Evolutionary conservation across 441 rosid species (phyloP).

Genomic region (Corymbia citriodora): DNA sequence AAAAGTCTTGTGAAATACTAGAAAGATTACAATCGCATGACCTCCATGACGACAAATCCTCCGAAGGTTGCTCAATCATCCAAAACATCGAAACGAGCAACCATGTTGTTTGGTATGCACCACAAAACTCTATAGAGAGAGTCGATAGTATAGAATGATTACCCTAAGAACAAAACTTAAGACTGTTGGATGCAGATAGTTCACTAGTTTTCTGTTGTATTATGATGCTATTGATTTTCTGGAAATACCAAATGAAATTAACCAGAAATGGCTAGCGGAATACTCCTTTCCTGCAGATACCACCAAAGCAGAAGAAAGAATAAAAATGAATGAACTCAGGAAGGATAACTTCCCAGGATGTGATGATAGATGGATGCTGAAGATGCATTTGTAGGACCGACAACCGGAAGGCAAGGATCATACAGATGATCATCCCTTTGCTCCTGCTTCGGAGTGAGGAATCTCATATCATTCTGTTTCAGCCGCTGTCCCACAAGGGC

Average conservation of each 20-base stretch:
- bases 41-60: not conserved
- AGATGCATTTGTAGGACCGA: conserved; percentile 26
- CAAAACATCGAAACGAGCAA: not conserved
- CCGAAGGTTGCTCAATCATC: not conserved
- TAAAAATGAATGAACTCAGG: not conserved
- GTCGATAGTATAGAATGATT: not conserved
- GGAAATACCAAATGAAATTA: not conserved
- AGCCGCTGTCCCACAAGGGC: conserved; percentile 26
- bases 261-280: not conserved
- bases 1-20: not conserved
- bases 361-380: conserved; percentile 20
- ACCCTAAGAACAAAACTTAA: not conserved
- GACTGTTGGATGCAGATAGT: not conserved
- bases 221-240: not conserved
- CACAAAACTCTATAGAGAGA: not conserved
- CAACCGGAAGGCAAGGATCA: conserved; percentile 23
- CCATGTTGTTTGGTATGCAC: not conserved
- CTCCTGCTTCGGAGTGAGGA: conserved; percentile 40
- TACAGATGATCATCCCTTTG: conserved; percentile 30
- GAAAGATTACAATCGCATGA: not conserved
- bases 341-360: conserved; percentile 21
- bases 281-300: not conserved
- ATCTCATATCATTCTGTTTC: conserved; percentile 16
- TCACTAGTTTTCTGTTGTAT: not conserved
- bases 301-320: not conserved